Percentiles rank a stretch among this genome's conserved stretches.
These are phyloP conservation scores for Prunus mongolica DNA, from an alignment of 306 rosid genomes.

Conservation along the genomic window DNA sequence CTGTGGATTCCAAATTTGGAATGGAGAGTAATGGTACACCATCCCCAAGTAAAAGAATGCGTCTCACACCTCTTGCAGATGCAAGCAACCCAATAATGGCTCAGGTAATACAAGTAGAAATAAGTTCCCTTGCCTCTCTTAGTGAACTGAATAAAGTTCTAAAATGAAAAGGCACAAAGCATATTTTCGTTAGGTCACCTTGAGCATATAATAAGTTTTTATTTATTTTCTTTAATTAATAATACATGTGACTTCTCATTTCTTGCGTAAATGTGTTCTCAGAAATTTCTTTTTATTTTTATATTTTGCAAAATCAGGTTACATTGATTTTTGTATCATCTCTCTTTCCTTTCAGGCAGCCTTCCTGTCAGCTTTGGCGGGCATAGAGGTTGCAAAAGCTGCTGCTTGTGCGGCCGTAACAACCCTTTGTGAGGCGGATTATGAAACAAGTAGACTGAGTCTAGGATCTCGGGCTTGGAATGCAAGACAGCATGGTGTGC, in stretches of 20 bases:
- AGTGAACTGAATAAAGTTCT: too few species aligned
- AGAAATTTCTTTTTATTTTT: too few species aligned
- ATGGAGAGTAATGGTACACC: constrained; percentile 24
- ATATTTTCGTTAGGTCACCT: too few species aligned
- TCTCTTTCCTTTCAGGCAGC: constrained; percentile 43
- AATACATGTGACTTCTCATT: background rate
- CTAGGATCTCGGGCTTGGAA: constrained; percentile 29
- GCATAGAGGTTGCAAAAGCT: constrained; percentile 62
- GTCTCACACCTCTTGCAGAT: constrained; percentile 89
- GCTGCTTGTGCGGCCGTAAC: constrained; percentile 83
- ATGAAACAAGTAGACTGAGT: constrained; percentile 34
- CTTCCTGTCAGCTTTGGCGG: constrained; percentile 83
- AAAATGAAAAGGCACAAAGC: too few species aligned
- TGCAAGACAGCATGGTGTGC: constrained; percentile 26
- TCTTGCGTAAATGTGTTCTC: background rate
- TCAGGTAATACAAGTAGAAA: constrained; percentile 19
- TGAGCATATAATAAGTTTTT: too few species aligned
- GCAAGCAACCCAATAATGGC: constrained; percentile 99
- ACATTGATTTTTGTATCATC: background rate
- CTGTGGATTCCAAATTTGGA: constrained; percentile 31
- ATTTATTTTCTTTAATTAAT: too few species aligned
- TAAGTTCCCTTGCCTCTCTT: too few species aligned
- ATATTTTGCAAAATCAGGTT: too few species aligned
- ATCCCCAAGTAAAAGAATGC: constrained; percentile 49
- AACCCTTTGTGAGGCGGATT: constrained; percentile 47